These are phyloP conservation scores for Sungouiella blattae DNA, from an alignment of 805 yeast genomes.

Conservation along the genomic window DNA sequence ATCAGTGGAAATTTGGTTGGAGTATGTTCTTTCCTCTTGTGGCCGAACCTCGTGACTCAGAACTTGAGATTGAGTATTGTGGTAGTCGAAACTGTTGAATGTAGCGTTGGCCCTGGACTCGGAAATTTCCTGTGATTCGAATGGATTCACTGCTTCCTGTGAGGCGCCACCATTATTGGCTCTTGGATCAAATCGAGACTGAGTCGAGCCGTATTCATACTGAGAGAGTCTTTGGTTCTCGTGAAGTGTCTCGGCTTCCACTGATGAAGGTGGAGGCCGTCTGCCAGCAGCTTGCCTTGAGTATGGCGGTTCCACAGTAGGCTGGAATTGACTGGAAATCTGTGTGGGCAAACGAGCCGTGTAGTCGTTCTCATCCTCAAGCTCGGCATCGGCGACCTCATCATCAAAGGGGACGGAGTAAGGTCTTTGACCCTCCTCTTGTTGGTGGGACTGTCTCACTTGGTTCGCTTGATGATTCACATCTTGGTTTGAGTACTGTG, in stretches of 20 bases:
- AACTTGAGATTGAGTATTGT: slow-evolving; percentile 16
- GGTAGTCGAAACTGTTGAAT: slow-evolving; percentile 26
- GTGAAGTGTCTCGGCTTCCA: slow-evolving; percentile 1
- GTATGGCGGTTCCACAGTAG: slow-evolving; percentile 25
- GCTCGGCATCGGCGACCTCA: slow-evolving; percentile 6
- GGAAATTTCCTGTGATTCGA: no score
- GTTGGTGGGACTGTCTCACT: slow-evolving; percentile 6
- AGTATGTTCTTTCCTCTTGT: no score
- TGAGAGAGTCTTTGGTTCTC: no score
- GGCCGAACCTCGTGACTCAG: no score
- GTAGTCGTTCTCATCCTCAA: slow-evolving; percentile 10
- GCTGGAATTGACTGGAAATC: slow-evolving; percentile 23
- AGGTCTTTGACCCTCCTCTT: not conserved
- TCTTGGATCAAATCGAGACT: no score
- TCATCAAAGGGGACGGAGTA: not conserved
- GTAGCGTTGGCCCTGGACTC: slow-evolving; percentile 4
- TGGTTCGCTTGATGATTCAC: slow-evolving; percentile 3
- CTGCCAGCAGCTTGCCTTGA: slow-evolving; percentile 12
- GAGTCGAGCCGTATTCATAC: no score
- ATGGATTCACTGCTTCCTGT: slow-evolving; percentile 6
- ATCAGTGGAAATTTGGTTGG: no score
- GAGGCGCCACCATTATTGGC: no score
- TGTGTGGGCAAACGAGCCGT: slow-evolving; percentile 28
- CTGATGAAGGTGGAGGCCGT: slow-evolving; percentile 8
- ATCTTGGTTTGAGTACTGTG: not conserved